These are phyloP conservation scores for Populus nigra DNA, from an alignment of 345 rosid species.

Conservation along the genomic window DNA sequence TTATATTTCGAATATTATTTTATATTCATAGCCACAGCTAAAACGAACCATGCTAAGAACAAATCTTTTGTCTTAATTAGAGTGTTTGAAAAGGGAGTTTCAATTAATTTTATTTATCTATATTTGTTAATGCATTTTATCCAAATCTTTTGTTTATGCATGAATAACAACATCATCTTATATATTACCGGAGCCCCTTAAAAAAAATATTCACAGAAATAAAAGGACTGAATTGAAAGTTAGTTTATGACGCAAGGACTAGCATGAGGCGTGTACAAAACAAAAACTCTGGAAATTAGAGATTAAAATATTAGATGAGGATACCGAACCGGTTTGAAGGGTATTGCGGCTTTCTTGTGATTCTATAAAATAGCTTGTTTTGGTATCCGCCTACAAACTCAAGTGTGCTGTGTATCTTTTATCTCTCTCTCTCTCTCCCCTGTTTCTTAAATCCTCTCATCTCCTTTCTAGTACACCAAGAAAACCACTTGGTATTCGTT, in stretches of 20 bases:
- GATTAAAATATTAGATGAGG: background rate
- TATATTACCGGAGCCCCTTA: background rate
- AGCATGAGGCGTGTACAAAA: background rate
- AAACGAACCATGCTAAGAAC: background rate
- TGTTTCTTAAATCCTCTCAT: background rate
- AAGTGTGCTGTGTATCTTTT: constrained; percentile 5
- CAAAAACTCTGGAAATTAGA: background rate
- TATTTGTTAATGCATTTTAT: background rate
- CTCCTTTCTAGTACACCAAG: background rate
- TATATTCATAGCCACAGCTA: background rate
- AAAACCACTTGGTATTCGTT: background rate
- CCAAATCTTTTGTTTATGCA: background rate
- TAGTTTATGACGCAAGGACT: background rate
- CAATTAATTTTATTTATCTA: background rate
- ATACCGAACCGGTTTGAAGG: constrained; percentile 4
- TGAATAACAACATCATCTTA: background rate
- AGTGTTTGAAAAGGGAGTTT: background rate
- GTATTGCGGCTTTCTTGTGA: constrained; percentile 24
- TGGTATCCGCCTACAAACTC: constrained; percentile 3
- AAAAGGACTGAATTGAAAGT: background rate
- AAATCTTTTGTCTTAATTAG: background rate
- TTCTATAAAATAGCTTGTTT: constrained; percentile 43
- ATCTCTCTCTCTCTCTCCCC: background rate
- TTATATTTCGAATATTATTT: background rate
- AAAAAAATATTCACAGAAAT: background rate